Evolutionary conservation across 345 rosid genomes (phyloP).

Genomic region (Heritiera littoralis): DNA sequence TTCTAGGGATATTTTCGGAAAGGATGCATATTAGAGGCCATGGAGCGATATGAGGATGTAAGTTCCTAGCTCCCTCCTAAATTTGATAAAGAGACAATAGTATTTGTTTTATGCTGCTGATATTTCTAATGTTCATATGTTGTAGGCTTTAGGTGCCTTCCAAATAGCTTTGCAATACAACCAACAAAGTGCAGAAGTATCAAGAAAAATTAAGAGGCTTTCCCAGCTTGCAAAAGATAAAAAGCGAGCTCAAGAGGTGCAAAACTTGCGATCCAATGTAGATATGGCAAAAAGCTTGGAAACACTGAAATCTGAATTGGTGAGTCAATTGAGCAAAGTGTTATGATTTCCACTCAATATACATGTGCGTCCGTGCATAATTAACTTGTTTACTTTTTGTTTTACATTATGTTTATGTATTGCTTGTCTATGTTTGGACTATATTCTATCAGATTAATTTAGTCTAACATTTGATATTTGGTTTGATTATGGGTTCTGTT

Average conservation of each 20-base stretch:
- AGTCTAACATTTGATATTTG: background rate
- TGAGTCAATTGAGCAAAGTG: conserved; percentile 14
- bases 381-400: background rate
- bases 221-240: conserved; percentile 51
- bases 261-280: conserved; percentile 73
- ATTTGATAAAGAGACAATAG: background rate
- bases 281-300: conserved; percentile 63
- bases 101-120: conserved; percentile 9
- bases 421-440: background rate
- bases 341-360: background rate
- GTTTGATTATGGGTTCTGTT: background rate
- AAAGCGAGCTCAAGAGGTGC: conserved; percentile 81
- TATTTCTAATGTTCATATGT: conserved; percentile 10
- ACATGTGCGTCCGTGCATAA: too few species aligned
- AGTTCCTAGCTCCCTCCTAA: conserved; percentile 16
- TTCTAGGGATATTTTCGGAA: conserved; percentile 90
- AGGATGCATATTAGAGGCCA: conserved; percentile 93
- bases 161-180: conserved; percentile 71
- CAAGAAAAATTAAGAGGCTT: conserved; percentile 18
- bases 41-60: conserved; percentile 92
- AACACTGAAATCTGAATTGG: conserved; percentile 22
- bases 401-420: background rate
- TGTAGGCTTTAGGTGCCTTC: conserved; percentile 80
- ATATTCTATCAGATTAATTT: background rate
- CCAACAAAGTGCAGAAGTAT: conserved; percentile 70